Conservation (phyloP, 2,329 filamentous ascomycete species). For the Fusarium pilosicola region DNA sequence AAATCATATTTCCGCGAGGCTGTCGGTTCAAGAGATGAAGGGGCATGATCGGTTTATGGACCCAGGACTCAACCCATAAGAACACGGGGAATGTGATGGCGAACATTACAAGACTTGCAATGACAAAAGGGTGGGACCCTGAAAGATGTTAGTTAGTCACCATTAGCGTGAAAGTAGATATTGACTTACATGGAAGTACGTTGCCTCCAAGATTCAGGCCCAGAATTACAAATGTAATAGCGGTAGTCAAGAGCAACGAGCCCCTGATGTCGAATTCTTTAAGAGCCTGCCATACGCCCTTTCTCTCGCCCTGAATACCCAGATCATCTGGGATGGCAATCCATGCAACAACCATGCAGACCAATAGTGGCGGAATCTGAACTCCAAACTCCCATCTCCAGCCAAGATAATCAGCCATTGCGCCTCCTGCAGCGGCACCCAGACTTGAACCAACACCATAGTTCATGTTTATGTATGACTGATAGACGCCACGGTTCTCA, state of each 20-base stretch:
- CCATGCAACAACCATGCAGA: conserved; percentile 58
- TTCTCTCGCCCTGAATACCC: conserved; percentile 58
- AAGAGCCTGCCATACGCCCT: conserved; percentile 59
- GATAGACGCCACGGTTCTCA: conserved; percentile 74
- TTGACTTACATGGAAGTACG: conserved; percentile 63
- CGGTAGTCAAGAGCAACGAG: conserved; percentile 61
- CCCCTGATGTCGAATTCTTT: conserved; percentile 67
- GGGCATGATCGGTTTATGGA: conserved; percentile 68
- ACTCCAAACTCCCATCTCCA: conserved; percentile 79
- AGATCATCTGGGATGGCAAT: conserved; percentile 62
- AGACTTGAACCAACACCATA: conserved; percentile 68
- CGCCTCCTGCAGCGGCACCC: conserved; percentile 75
- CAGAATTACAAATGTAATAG: conserved; percentile 67
- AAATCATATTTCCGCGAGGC: conserved; percentile 67
- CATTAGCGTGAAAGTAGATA: too few species aligned
- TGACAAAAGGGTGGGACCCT: conserved; percentile 69
- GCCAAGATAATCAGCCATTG: conserved; percentile 74
- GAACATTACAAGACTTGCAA: conserved; percentile 61
- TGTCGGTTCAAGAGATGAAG: conserved; percentile 59
- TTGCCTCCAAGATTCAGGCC: conserved; percentile 72
- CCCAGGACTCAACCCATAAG: conserved; percentile 62
- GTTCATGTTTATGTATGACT: conserved; percentile 74
- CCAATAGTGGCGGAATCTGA: conserved; percentile 63
- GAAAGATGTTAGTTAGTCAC: conserved; percentile 24
- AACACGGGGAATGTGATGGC: conserved; percentile 60